phyloP scores from a whole-genome alignment of 176 grass and related monocot species.

The Puya raimondii region DNA sequence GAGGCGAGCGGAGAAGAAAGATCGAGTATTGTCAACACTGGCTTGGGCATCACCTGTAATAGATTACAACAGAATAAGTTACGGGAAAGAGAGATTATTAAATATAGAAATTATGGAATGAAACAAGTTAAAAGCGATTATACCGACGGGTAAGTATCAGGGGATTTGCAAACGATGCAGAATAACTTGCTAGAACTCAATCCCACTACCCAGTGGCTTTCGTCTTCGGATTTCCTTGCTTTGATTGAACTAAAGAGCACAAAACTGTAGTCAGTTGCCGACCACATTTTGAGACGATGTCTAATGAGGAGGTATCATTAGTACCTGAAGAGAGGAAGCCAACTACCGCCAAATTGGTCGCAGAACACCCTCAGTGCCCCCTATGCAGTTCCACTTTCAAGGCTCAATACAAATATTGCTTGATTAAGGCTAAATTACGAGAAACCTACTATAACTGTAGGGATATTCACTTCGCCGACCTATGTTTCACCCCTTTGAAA shows the following conservation, averaged over 20 bases:
- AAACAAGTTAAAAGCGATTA: neutral
- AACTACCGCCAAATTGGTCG: constrained; percentile 59
- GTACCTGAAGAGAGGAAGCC: constrained; percentile 97
- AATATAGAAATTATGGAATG: neutral
- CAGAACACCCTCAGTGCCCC: constrained; percentile 74
- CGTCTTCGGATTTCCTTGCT: constrained; percentile 72
- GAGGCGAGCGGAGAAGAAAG: constrained; percentile 72
- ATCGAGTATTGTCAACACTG: constrained; percentile 61
- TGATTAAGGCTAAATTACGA: constrained; percentile 9
- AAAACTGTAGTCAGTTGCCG: neutral
- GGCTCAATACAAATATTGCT: too few species aligned
- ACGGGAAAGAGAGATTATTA: neutral
- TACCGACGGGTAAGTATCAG: constrained; percentile 63
- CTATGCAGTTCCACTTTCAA: constrained; percentile 22
- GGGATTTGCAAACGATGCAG: constrained; percentile 80
- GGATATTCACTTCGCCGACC: too few species aligned
- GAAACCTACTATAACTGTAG: too few species aligned
- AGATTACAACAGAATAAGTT: constrained; percentile 1
- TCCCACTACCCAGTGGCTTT: constrained; percentile 83
- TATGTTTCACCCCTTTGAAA: neutral
- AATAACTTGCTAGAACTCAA: constrained; percentile 75
- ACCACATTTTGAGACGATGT: neutral
- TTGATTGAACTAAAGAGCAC: constrained; percentile 49
- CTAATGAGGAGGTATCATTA: neutral
- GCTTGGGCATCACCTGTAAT: constrained; percentile 84